Conservation (phyloP, 768 basidiomycete genomes). For the Mycena sanguinolenta region DNA sequence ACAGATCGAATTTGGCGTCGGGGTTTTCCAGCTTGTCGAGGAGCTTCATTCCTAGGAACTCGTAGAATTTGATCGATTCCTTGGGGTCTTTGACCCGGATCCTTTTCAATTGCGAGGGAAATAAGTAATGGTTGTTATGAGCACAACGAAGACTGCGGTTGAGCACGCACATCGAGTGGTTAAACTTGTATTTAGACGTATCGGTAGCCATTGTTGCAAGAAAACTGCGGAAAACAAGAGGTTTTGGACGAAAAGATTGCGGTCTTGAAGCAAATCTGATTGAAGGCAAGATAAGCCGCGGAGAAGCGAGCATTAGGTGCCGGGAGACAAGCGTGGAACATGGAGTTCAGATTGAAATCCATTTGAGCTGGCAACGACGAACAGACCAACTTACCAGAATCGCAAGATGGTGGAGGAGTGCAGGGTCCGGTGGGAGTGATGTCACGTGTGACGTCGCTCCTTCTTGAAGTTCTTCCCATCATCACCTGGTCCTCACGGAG, state of each 20-base stretch:
- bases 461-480: too few species aligned
- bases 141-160: neutral
- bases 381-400: too few species aligned
- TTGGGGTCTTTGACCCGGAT: conserved; percentile 91
- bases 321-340: neutral
- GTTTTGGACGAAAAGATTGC: neutral
- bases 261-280: neutral
- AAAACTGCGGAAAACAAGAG: neutral
- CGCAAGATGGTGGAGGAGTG: too few species aligned
- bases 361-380: neutral
- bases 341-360: conserved; percentile 8
- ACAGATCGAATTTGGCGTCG: conserved; percentile 75
- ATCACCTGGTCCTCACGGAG: too few species aligned
- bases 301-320: conserved; percentile 11
- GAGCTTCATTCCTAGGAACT: conserved; percentile 85
- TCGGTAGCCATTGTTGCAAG: conserved; percentile 33
- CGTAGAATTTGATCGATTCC: conserved; percentile 84
- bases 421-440: too few species aligned
- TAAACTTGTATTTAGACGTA: conserved; percentile 32
- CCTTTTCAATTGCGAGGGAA: conserved; percentile 64
- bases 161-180: conserved; percentile 31
- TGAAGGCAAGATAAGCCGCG: conserved; percentile 13
- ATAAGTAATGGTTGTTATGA: too few species aligned
- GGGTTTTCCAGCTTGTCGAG: conserved; percentile 49
- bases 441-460: too few species aligned